Evolutionary conservation across 352 stramenopile species (phyloP).

Genomic region (Thraustochytrium sp.): DNA sequence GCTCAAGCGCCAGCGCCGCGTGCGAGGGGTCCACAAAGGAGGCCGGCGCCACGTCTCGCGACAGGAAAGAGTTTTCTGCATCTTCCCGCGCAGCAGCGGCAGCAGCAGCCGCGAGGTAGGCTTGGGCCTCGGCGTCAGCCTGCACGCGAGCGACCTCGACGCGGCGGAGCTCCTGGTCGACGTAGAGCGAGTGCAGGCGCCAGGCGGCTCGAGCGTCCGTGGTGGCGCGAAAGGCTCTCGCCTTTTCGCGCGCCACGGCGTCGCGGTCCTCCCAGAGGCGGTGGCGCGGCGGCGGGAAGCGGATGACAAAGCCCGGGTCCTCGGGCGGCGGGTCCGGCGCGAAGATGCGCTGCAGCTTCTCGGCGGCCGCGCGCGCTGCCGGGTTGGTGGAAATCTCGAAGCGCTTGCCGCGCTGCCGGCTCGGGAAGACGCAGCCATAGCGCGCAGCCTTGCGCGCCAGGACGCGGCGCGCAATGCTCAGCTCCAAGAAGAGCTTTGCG

Average conservation of each 20-base stretch:
- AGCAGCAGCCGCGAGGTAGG: not conserved
- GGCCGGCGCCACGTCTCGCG: too few species aligned
- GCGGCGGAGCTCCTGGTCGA: not conserved
- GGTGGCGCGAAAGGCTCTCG: not conserved
- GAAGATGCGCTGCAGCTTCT: constrained; percentile 6
- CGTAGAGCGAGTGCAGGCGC: not conserved
- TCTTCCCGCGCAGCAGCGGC: too few species aligned
- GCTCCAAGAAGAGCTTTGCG: not conserved
- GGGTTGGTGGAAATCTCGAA: not conserved
- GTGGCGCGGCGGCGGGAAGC: not conserved
- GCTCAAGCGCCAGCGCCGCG: too few species aligned
- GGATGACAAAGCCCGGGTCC: not conserved
- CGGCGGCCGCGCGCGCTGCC: not conserved
- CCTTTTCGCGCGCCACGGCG: not conserved
- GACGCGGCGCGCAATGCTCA: constrained; percentile 9
- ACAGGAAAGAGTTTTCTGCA: too few species aligned
- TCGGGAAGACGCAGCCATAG: not conserved
- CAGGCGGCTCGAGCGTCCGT: not conserved
- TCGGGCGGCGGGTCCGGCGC: not conserved
- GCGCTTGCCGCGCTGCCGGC: not conserved
- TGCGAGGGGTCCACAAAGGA: too few species aligned
- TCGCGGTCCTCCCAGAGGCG: not conserved
- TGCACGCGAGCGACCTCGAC: not conserved
- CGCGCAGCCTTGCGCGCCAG: not conserved
- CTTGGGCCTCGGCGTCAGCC: not conserved